Conservation (phyloP, 192 early-diverging fungal genomes). For the Coemansia sp. region DNA sequence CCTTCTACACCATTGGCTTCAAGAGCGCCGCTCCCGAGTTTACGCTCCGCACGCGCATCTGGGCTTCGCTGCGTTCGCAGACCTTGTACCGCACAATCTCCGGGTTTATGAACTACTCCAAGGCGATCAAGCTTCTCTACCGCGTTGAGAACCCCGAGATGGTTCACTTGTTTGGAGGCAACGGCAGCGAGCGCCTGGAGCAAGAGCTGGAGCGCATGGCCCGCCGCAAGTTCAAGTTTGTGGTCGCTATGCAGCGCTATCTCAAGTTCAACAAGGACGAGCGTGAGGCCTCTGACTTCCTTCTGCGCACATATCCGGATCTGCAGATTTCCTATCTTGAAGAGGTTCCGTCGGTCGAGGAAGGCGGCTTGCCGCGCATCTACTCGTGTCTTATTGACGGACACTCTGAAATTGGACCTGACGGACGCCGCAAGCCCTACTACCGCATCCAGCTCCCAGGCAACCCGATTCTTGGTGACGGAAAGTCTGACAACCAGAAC, state of each 20-base stretch:
- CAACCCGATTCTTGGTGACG: constrained; percentile 87
- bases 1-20: constrained; percentile 81
- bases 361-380: constrained; percentile 62
- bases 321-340: constrained; percentile 81
- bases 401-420: constrained; percentile 61
- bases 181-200: constrained; percentile 66
- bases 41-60: constrained; percentile 81
- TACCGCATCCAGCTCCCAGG: constrained; percentile 78
- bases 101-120: constrained; percentile 86
- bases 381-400: constrained; percentile 77
- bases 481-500: constrained; percentile 91
- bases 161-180: constrained; percentile 63
- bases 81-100: constrained; percentile 84
- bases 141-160: constrained; percentile 80
- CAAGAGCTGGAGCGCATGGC: constrained; percentile 68
- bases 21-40: constrained; percentile 80
- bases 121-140: constrained; percentile 78
- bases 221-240: constrained; percentile 78
- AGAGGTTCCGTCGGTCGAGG: constrained; percentile 61
- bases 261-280: constrained; percentile 77
- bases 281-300: constrained; percentile 71
- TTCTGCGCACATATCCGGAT: constrained; percentile 73
- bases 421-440: constrained; percentile 76
- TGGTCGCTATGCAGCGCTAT: constrained; percentile 84
- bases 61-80: constrained; percentile 84